A percentile compares a stretch with the other conserved stretches of the same genome.
phyloP scores from a whole-genome alignment of 1,284 basidiomycete species.

The Puccinia polysora region DNA sequence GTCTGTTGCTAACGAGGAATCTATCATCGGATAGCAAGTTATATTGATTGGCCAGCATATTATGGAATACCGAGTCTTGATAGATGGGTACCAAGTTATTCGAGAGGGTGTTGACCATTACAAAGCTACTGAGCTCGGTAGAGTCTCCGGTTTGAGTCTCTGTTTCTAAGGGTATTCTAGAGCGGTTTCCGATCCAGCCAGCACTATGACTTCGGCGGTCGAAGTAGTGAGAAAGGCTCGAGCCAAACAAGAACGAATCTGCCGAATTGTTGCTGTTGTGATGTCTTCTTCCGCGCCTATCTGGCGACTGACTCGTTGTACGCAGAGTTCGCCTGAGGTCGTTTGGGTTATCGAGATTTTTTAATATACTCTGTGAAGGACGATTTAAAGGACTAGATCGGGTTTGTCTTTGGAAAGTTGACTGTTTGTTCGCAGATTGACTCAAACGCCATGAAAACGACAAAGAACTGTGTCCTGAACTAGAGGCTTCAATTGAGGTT shows the following conservation, averaged over 20 bases:
- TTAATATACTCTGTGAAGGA: too few species aligned
- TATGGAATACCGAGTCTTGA: constrained; percentile 12
- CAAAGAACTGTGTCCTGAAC: not conserved
- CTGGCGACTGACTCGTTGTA: not conserved
- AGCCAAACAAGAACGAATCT: not conserved
- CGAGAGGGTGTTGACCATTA: constrained; percentile 8
- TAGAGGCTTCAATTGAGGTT: not conserved
- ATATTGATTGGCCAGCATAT: constrained; percentile 21
- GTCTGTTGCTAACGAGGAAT: not conserved
- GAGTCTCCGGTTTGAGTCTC: not conserved
- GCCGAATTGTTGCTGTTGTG: not conserved
- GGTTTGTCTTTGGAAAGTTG: too few species aligned
- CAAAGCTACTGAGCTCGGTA: constrained; percentile 3
- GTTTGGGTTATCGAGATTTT: too few species aligned
- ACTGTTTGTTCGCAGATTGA: not conserved
- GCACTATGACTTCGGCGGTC: constrained; percentile 16
- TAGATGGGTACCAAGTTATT: not conserved
- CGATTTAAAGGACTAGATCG: too few species aligned
- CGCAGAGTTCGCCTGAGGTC: not conserved
- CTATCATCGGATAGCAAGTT: constrained; percentile 12
- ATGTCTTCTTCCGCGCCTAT: not conserved
- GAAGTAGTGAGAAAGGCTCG: not conserved
- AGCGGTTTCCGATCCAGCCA: not conserved
- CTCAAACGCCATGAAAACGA: not conserved
- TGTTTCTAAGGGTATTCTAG: not conserved